Conservation (phyloP, 1,284 basidiomycete species). For the Fomitiporia mediterranea region DNA sequence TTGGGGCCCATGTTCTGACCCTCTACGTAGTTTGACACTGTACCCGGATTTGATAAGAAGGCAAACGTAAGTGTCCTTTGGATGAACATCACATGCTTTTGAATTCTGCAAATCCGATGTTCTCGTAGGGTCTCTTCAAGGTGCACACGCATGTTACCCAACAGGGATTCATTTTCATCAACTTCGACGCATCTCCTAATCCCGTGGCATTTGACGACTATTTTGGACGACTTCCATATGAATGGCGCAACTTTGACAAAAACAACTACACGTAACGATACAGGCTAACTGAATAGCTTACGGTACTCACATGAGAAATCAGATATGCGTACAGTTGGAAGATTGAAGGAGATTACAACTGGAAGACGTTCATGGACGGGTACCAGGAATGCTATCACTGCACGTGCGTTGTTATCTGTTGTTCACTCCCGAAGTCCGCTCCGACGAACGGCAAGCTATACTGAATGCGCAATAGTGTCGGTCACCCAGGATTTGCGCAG, state of each 20-base stretch:
- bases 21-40: conserved; percentile 23
- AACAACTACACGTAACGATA: not conserved
- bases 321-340: not conserved
- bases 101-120: not conserved
- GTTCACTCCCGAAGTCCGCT: no score
- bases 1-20: not conserved
- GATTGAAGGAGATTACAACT: conserved; percentile 23
- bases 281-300: not conserved
- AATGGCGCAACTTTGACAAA: conserved; percentile 13
- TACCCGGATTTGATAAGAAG: conserved; percentile 24
- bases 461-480: conserved; percentile 15
- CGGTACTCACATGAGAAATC: not conserved
- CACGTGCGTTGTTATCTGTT: conserved; percentile 6
- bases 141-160: conserved; percentile 27
- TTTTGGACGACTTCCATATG: conserved; percentile 19
- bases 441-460: not conserved
- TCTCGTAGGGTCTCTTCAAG: conserved; percentile 22
- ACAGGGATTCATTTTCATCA: conserved; percentile 27
- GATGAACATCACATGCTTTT: not conserved
- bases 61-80: conserved; percentile 22
- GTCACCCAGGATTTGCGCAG: conserved; percentile 27
- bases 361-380: conserved; percentile 26
- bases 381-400: conserved; percentile 29
- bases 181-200: conserved; percentile 24
- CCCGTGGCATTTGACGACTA: conserved; percentile 24